Conservation (phyloP, 768 basidiomycete genomes). For the Coprinellus micaceus region DNA sequence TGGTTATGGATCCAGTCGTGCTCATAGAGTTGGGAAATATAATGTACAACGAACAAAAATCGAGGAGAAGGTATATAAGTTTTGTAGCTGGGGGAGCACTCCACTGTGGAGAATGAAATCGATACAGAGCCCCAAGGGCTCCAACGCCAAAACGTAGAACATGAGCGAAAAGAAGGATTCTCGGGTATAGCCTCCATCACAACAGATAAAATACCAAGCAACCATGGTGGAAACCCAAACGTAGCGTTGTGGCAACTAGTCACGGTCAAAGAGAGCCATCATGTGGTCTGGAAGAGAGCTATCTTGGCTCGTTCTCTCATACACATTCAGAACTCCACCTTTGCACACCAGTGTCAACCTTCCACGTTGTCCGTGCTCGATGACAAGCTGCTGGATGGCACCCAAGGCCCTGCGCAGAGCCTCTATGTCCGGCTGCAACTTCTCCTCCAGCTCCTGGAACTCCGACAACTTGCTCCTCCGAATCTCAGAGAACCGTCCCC, state of each 20-base stretch:
- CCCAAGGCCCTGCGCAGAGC: conserved; percentile 37
- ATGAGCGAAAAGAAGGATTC: no score
- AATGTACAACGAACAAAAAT: background rate
- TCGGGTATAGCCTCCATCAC: no score
- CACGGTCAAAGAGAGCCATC: conserved; percentile 24
- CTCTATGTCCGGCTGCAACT: conserved; percentile 32
- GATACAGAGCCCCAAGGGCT: no score
- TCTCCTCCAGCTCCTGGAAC: conserved; percentile 27
- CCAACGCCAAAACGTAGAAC: no score
- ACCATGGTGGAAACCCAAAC: background rate
- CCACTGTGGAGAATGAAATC: background rate
- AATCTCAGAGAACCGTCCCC: conserved; percentile 49
- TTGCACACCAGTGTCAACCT: conserved; percentile 55
- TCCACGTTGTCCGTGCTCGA: conserved; percentile 49
- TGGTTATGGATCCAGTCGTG: background rate
- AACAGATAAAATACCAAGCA: no score
- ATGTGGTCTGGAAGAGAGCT: conserved; percentile 45
- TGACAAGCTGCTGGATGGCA: conserved; percentile 45
- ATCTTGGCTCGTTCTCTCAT: conserved; percentile 40
- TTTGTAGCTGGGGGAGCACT: background rate
- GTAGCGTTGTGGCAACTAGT: no score
- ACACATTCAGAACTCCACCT: conserved; percentile 44
- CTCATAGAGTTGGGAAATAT: no score
- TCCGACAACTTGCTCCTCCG: conserved; percentile 44
- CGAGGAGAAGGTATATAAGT: background rate